Conservation (phyloP, 805 yeast genomes). For the Suhomyces tanzawaensis region DNA sequence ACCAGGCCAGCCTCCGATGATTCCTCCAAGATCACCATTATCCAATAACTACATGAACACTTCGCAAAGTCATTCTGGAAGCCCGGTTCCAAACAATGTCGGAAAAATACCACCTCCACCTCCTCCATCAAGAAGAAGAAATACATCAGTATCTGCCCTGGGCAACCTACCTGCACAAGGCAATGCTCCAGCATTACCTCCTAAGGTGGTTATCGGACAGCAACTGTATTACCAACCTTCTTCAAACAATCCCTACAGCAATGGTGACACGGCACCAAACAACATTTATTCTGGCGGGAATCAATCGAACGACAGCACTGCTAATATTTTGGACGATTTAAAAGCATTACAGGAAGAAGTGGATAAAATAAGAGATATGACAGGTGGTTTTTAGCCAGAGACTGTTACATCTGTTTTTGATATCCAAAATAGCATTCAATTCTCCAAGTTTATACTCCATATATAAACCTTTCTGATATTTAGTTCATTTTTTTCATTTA, state of each 20-base stretch:
- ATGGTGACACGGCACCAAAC: background rate
- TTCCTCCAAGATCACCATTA: slow-evolving; percentile 27
- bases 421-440: background rate
- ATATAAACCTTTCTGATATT: background rate
- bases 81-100: background rate
- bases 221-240: background rate
- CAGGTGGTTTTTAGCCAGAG: slow-evolving; percentile 38
- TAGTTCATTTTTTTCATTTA: too few species aligned
- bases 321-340: slow-evolving; percentile 61
- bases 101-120: slow-evolving; percentile 37
- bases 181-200: slow-evolving; percentile 29
- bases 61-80: background rate
- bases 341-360: slow-evolving; percentile 70
- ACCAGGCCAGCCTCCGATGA: slow-evolving; percentile 11
- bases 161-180: background rate
- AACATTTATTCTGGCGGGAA: background rate
- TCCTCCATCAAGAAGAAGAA: slow-evolving; percentile 38
- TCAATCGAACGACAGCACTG: slow-evolving; percentile 31
- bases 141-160: slow-evolving; percentile 12
- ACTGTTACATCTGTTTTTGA: too few species aligned
- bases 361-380: slow-evolving; percentile 49
- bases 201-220: slow-evolving; percentile 16
- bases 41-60: slow-evolving; percentile 1
- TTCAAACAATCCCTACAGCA: slow-evolving; percentile 6
- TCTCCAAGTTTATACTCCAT: background rate